Conservation (phyloP, 129 eudicot genomes). For the Saposhnikovia divaricata region DNA sequence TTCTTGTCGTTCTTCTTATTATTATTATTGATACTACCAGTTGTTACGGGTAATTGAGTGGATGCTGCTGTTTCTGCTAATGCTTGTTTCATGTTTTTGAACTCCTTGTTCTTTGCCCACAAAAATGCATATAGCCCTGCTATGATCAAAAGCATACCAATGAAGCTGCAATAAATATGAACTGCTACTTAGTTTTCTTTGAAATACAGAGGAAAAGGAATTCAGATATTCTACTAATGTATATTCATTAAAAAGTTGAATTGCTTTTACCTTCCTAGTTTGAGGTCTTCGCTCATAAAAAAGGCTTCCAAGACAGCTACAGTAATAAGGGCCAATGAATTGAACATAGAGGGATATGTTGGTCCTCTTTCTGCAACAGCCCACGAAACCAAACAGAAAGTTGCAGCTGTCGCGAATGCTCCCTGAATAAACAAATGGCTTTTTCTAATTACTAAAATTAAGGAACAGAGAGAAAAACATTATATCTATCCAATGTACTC, state of each 20-base stretch:
- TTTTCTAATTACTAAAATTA: no score
- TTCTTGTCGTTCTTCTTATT: background rate
- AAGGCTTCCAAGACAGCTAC: conserved; percentile 33
- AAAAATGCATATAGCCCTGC: conserved; percentile 37
- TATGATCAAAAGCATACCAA: conserved; percentile 30
- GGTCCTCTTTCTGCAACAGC: conserved; percentile 40
- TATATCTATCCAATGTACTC: background rate
- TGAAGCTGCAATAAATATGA: conserved; percentile 26
- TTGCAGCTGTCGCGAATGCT: conserved; percentile 32
- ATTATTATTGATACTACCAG: background rate
- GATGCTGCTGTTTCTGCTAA: background rate
- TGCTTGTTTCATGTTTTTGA: background rate
- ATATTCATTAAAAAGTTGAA: no score
- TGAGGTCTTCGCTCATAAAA: conserved; percentile 24
- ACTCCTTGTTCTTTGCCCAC: conserved; percentile 32
- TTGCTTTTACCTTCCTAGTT: conserved; percentile 31
- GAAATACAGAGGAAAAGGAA: background rate
- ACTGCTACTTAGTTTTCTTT: background rate
- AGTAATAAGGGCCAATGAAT: conserved; percentile 26
- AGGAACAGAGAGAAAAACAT: no score
- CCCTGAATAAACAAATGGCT: conserved; percentile 21
- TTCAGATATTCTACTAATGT: no score
- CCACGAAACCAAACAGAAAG: conserved; percentile 36
- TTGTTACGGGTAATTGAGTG: background rate
- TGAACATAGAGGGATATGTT: conserved; percentile 52